Evolutionary conservation across 169 alveolate species (phyloP).

Genomic region (Plasmodium ovale): DNA sequence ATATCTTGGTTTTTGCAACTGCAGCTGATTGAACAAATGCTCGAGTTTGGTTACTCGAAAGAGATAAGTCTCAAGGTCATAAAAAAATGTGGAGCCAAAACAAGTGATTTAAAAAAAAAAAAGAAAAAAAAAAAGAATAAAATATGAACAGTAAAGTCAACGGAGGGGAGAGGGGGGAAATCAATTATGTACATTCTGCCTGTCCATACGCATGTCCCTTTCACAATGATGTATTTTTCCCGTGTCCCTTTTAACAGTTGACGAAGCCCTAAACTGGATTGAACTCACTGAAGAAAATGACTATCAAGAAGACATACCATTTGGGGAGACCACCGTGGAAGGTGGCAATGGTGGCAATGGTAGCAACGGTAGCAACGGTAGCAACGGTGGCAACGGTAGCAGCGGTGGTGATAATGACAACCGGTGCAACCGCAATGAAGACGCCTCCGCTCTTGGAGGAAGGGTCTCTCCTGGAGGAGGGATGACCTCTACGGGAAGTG

Average conservation of each 20-base stretch:
- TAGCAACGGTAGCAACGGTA: no score
- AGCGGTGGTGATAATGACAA: no score
- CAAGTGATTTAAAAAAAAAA: constrained; percentile 21
- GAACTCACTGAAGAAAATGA: constrained; percentile 39
- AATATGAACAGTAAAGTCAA: not conserved
- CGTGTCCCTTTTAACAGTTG: constrained; percentile 30
- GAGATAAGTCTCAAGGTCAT: constrained; percentile 44
- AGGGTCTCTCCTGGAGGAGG: no score
- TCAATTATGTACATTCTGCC: not conserved
- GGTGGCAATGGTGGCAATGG: not conserved
- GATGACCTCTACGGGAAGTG: no score
- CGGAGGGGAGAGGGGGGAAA: not conserved
- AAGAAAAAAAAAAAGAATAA: not conserved
- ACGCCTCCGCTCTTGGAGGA: no score
- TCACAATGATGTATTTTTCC: not conserved
- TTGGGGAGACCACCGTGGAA: not conserved
- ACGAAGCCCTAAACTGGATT: constrained; percentile 69
- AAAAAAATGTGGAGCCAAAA: constrained; percentile 63
- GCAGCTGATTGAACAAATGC: constrained; percentile 52
- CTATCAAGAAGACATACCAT: not conserved
- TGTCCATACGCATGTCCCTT: not conserved
- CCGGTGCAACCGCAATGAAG: no score
- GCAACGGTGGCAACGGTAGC: not conserved
- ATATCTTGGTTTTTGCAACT: no score
- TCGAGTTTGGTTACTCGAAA: constrained; percentile 55